These are phyloP conservation scores for Didymella pinodella DNA, from an alignment of 2,329 filamentous ascomycete genomes.

Conservation along the genomic window DNA sequence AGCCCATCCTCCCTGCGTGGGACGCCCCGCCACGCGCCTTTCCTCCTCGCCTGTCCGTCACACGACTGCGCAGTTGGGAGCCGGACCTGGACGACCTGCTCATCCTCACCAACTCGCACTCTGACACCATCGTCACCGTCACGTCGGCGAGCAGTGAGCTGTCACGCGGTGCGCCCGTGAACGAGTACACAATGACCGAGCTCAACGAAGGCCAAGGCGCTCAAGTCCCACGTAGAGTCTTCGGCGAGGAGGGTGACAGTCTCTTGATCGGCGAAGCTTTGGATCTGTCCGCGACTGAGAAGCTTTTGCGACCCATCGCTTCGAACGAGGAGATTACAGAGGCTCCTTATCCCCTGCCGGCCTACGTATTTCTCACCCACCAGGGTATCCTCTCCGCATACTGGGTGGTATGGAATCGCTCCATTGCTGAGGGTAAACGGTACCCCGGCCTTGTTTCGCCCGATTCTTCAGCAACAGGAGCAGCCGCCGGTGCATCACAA, in stretches of 20 bases:
- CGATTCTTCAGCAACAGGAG: slow-evolving; percentile 1
- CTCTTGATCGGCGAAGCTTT: slow-evolving; percentile 79
- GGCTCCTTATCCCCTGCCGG: slow-evolving; percentile 81
- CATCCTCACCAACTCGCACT: slow-evolving; percentile 81
- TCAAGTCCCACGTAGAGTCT: slow-evolving; percentile 59
- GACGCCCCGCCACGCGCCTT: slow-evolving; percentile 64
- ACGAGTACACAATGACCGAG: slow-evolving; percentile 77
- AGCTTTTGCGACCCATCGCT: slow-evolving; percentile 78
- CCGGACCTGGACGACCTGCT: slow-evolving; percentile 83
- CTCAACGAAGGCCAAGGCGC: slow-evolving; percentile 78
- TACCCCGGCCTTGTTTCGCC: slow-evolving; percentile 71
- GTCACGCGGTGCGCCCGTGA: slow-evolving; percentile 65
- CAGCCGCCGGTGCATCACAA: slow-evolving; percentile 35
- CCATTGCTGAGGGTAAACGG: slow-evolving; percentile 74
- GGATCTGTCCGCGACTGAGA: slow-evolving; percentile 84
- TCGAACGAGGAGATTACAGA: slow-evolving; percentile 79
- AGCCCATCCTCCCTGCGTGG: slow-evolving; percentile 34
- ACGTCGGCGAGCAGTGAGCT: slow-evolving; percentile 76
- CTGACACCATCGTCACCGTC: slow-evolving; percentile 79
- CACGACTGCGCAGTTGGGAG: slow-evolving; percentile 79
- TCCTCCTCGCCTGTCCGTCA: slow-evolving; percentile 78
- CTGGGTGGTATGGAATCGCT: slow-evolving; percentile 93
- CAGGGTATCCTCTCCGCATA: slow-evolving; percentile 85
- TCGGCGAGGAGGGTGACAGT: slow-evolving; percentile 67
- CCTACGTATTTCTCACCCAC: slow-evolving; percentile 84